Evolutionary conservation across 495 filamentous ascomycete genomes (phyloP).

Genomic region (Cercophora scortea): DNA sequence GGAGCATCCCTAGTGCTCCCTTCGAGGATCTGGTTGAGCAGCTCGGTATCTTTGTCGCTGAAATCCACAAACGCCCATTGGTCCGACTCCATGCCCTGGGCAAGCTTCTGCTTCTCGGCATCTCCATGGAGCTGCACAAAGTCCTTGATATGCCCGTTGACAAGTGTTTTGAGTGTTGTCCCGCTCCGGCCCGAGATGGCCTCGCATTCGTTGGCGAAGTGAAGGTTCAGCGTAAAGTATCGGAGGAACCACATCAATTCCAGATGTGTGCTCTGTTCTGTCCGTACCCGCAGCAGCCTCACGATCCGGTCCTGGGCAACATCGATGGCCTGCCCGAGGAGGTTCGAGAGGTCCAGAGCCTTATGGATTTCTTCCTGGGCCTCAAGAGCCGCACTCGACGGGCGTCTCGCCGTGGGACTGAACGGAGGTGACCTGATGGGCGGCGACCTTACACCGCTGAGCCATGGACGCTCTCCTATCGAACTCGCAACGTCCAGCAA

Average conservation of each 20-base stretch:
- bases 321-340: slow-evolving; percentile 91
- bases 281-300: slow-evolving; percentile 84
- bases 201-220: slow-evolving; percentile 96
- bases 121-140: slow-evolving; percentile 75
- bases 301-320: slow-evolving; percentile 87
- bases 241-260: slow-evolving; percentile 71
- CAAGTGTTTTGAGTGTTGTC: slow-evolving; percentile 72
- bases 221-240: slow-evolving; percentile 87
- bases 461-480: slow-evolving; percentile 35
- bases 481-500: slow-evolving; percentile 91
- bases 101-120: slow-evolving; percentile 66
- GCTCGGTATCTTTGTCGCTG: slow-evolving; percentile 51
- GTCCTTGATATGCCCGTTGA: slow-evolving; percentile 86
- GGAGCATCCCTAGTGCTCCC: slow-evolving; percentile 74
- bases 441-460: slow-evolving; percentile 34
- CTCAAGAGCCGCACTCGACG: slow-evolving; percentile 22
- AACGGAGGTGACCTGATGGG: slow-evolving; percentile 41
- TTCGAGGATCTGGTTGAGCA: slow-evolving; percentile 62
- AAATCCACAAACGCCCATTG: slow-evolving; percentile 89
- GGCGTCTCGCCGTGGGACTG: slow-evolving; percentile 34
- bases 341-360: slow-evolving; percentile 82
- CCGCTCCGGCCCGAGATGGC: slow-evolving; percentile 87
- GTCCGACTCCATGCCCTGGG: slow-evolving; percentile 80
- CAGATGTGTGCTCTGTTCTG: slow-evolving; percentile 69
- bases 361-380: slow-evolving; percentile 76